These are phyloP conservation scores for Jaenimonas drosophilae DNA, from an alignment of 208 protist genomes.

Conservation along the genomic window DNA sequence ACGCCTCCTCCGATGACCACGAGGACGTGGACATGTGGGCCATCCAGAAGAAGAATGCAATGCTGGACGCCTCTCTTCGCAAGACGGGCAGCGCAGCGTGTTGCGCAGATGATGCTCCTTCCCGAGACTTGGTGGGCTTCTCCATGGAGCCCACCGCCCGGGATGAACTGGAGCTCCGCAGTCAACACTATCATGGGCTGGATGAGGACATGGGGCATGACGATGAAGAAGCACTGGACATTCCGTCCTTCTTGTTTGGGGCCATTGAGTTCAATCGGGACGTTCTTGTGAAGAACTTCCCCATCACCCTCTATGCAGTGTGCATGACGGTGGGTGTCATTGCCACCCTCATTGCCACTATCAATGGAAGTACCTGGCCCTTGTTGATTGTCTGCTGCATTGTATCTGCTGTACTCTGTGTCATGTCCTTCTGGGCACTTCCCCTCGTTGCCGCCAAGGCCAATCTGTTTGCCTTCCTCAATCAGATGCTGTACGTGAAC, in stretches of 20 bases:
- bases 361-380: slow-evolving; percentile 18
- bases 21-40: slow-evolving; percentile 1
- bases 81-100: too few relatives aligned
- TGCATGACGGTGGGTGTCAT: slow-evolving; percentile 7
- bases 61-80: too few relatives aligned
- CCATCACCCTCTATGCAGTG: slow-evolving; percentile 3
- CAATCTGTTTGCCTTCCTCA: slow-evolving; percentile 1
- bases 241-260: slow-evolving; percentile 5
- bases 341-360: slow-evolving; percentile 6
- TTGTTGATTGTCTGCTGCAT: slow-evolving; percentile 11
- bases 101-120: too few relatives aligned
- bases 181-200: too few relatives aligned
- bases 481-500: slow-evolving; percentile 23
- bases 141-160: too few relatives aligned
- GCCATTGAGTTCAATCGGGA: slow-evolving; percentile 9
- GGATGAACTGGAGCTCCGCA: too few relatives aligned
- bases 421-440: slow-evolving; percentile 2
- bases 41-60: slow-evolving; percentile 1
- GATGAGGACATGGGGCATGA: background rate
- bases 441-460: slow-evolving; percentile 1
- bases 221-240: background rate
- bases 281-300: slow-evolving; percentile 5
- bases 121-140: too few relatives aligned
- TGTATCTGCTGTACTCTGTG: slow-evolving; percentile 12
- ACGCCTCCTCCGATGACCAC: slow-evolving; percentile 1